These are phyloP conservation scores for Chlorella ohadii DNA, from an alignment of 139 green algal species.

Conservation along the genomic window DNA sequence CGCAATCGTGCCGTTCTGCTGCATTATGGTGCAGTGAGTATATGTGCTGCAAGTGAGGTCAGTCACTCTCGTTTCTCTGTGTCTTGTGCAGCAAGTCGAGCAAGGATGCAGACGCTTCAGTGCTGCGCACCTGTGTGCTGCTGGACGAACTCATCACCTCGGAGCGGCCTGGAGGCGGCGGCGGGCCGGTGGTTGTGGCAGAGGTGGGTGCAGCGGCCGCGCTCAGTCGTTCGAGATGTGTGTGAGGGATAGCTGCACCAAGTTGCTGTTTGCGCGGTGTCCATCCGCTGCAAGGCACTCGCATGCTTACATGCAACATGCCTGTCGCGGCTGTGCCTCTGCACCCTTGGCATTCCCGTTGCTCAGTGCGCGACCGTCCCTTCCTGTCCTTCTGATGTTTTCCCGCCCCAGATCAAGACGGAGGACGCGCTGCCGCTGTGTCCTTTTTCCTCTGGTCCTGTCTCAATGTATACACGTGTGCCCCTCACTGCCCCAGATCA, in stretches of 20 bases:
- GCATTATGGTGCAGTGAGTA: too few species aligned
- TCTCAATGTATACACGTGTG: too few species aligned
- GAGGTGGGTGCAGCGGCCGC: background rate
- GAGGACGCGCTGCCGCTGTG: constrained; percentile 45
- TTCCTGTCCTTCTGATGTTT: too few species aligned
- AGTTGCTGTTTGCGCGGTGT: too few species aligned
- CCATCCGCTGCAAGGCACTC: background rate
- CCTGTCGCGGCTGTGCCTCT: background rate
- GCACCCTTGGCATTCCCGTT: background rate
- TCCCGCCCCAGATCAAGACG: constrained; percentile 45
- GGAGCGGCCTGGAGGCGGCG: background rate
- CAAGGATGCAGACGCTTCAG: constrained; percentile 50
- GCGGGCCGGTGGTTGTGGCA: constrained; percentile 47
- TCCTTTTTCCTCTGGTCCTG: too few species aligned
- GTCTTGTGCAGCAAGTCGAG: background rate
- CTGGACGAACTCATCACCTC: constrained; percentile 45
- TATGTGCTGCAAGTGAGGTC: too few species aligned
- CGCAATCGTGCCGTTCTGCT: too few species aligned
- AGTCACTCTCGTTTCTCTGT: too few species aligned
- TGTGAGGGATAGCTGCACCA: too few species aligned
- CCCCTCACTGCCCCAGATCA: constrained; percentile 48
- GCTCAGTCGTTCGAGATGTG: too few species aligned
- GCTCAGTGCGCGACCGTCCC: too few species aligned
- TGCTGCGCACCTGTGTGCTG: constrained; percentile 54
- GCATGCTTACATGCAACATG: background rate